Evolutionary conservation across 106 monocot species (phyloP).

Genomic region (Allium sativum): DNA sequence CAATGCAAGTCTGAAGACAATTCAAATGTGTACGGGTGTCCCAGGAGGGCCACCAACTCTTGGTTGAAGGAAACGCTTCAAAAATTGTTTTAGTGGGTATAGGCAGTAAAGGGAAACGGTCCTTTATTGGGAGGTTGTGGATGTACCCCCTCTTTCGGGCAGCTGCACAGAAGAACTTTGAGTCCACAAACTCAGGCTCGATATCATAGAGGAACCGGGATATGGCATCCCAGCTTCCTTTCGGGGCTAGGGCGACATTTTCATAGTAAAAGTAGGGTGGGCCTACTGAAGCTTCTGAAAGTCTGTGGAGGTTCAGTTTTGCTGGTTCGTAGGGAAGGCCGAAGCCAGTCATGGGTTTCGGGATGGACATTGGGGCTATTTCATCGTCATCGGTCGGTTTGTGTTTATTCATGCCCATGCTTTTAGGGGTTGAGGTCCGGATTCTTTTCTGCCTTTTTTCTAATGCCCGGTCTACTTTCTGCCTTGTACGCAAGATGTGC

Average conservation of each 20-base stretch:
- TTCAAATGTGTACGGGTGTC: slow-evolving; percentile 43
- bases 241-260: slow-evolving; percentile 78
- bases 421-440: background rate
- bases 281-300: slow-evolving; percentile 53
- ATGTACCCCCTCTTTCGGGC: slow-evolving; percentile 52
- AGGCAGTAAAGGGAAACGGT: slow-evolving; percentile 31
- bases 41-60: slow-evolving; percentile 61
- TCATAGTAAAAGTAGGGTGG: slow-evolving; percentile 91
- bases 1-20: slow-evolving; percentile 42
- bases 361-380: slow-evolving; percentile 12
- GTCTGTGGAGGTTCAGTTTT: slow-evolving; percentile 15
- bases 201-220: slow-evolving; percentile 41
- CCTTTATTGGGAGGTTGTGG: slow-evolving; percentile 49
- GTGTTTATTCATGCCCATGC: background rate
- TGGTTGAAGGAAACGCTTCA: slow-evolving; percentile 35
- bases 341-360: slow-evolving; percentile 78
- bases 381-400: slow-evolving; percentile 2
- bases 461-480: background rate
- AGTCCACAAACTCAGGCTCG: slow-evolving; percentile 57
- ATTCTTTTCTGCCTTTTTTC: slow-evolving; percentile 10
- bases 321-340: slow-evolving; percentile 39
- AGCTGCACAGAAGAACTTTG: slow-evolving; percentile 45
- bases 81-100: slow-evolving; percentile 32
- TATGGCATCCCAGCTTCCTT: slow-evolving; percentile 68
- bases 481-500: background rate